Evolutionary conservation across 257 asterid species (phyloP).

Genomic region (Jasminum sambac): DNA sequence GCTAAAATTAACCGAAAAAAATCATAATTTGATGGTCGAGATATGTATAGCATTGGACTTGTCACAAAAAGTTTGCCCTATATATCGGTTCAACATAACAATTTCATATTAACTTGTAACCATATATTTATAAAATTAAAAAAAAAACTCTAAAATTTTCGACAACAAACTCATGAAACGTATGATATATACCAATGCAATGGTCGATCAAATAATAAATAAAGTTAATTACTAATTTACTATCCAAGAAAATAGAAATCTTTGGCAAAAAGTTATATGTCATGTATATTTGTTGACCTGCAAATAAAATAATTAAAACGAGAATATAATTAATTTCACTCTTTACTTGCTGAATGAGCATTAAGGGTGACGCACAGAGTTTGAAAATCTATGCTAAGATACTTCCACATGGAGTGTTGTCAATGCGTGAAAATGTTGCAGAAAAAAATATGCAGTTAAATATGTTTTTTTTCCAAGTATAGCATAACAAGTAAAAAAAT

Average conservation of each 20-base stretch:
- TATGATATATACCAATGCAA: too few relatives aligned
- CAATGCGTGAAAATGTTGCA: neutral
- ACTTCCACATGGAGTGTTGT: constrained; percentile 23
- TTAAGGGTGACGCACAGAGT: neutral
- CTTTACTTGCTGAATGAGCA: neutral
- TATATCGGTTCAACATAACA: too few relatives aligned
- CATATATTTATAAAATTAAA: too few relatives aligned
- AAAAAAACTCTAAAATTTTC: too few relatives aligned
- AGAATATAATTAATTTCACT: neutral
- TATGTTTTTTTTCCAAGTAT: neutral
- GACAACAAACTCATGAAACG: too few relatives aligned
- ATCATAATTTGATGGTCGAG: too few relatives aligned
- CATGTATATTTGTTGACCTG: neutral
- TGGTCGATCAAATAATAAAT: neutral
- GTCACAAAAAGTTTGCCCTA: too few relatives aligned
- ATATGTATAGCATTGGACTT: too few relatives aligned
- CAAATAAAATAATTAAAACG: neutral
- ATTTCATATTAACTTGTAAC: too few relatives aligned
- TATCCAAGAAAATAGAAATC: neutral
- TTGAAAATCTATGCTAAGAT: neutral
- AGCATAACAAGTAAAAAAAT: neutral
- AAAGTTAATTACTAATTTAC: too few relatives aligned
- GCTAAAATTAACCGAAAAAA: too few relatives aligned
- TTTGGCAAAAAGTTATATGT: neutral
- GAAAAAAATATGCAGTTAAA: neutral